A percentile compares a stretch with the other conserved stretches of the same genome.
Evolutionary conservation across 495 filamentous ascomycete species (phyloP).

Genomic region (Melanomma pulvis-pyrius): DNA sequence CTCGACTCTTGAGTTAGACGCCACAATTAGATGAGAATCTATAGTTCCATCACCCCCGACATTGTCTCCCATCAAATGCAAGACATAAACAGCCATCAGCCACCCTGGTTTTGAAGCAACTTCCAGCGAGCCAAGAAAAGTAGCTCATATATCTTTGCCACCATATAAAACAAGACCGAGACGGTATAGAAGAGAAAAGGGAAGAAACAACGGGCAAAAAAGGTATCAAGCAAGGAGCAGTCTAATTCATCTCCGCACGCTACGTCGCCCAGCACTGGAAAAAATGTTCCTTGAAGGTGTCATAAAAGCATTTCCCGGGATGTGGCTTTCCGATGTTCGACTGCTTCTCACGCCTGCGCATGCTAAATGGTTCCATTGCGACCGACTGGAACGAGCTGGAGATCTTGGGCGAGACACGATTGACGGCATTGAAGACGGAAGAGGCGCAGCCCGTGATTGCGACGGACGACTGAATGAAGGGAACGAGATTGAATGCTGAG

Average conservation of each 20-base stretch:
- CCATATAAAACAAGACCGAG: background rate
- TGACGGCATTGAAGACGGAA: slow-evolving; percentile 20
- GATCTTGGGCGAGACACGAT: background rate
- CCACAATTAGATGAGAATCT: background rate
- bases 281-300: slow-evolving; percentile 6
- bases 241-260: slow-evolving; percentile 10
- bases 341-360: slow-evolving; percentile 15
- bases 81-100: too few relatives aligned
- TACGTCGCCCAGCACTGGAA: slow-evolving; percentile 8
- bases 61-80: too few relatives aligned
- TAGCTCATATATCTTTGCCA: background rate
- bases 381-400: background rate
- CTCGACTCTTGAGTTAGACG: background rate
- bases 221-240: background rate
- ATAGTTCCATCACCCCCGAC: background rate
- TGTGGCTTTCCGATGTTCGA: background rate
- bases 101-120: too few relatives aligned
- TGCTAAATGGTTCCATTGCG: background rate
- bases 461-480: slow-evolving; percentile 10
- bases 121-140: too few relatives aligned
- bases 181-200: background rate
- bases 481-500: background rate
- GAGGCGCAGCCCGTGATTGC: slow-evolving; percentile 9
- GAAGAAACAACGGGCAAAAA: too few relatives aligned
- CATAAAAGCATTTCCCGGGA: background rate